Base-by-base conservation (phyloP, 768 basidiomycete genomes). In the Lactifluus volemus region DNA sequence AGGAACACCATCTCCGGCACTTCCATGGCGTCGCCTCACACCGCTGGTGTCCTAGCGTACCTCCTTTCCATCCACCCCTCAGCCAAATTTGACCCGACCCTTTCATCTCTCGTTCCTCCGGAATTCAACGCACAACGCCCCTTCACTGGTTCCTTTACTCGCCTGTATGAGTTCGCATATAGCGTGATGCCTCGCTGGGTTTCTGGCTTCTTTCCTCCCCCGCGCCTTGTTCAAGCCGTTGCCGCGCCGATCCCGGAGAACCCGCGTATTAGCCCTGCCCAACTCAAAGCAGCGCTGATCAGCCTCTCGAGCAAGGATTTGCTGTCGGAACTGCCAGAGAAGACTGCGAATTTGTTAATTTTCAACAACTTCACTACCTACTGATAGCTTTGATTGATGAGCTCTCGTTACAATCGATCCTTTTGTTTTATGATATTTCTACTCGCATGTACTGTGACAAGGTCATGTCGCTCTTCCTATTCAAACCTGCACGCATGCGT, bases 11-110 rank as follows among this genome's bases (percentile, higher is more conserved):
- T 95, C 65, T 92, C 89, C 0, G 91, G 92, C 34, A 94, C 92
- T 8, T 92, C 89, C 11, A 95, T 96, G 92, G 93, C 94, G 5
- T 89, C 89, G 9, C 94, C 94, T 44, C 93, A 95, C 74, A 83
- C 81, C 39, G 88, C 89, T 57, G 94, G 94, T 65, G 73, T 96
- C 55, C 74, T 90, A 52, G 94, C 94, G 10, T 97, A 97, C 79
- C 80, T 92, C 66, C 81, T 97, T 60, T 92, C 90, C 25, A 81
- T 95, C 68, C 86, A 92, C 74, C 88, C 88, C 5, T 82, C 82
- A 0, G 63, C 72, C 47, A 73, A 77, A 1, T 89, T 89, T 70
- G 66, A 83, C 69, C 85, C 86, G 14, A 53, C 65, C 6, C 65
- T 80, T 60, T 68, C 72, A 53, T 53, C 69, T 8, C 70, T 73